These are phyloP conservation scores for Candida broadrunensis DNA, from an alignment of 805 yeast species.

Conservation along the genomic window DNA sequence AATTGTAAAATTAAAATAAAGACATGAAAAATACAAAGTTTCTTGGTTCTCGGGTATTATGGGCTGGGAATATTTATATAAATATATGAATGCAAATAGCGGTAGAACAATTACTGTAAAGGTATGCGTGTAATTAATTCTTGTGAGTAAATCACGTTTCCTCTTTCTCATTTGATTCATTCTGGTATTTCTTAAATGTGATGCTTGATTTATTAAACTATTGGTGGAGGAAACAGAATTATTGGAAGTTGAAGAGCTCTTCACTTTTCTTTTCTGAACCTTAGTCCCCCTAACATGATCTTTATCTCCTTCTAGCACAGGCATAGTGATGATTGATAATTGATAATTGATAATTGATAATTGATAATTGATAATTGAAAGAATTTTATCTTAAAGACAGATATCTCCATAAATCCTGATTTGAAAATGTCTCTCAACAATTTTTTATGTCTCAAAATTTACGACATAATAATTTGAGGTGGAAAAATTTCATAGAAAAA, in stretches of 20 bases:
- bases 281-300: constrained; percentile 2
- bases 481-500: too few species aligned
- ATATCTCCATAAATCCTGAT: too few species aligned
- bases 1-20: constrained; percentile 34
- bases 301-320: not conserved
- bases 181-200: constrained; percentile 24
- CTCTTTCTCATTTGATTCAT: constrained; percentile 33
- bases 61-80: constrained; percentile 15
- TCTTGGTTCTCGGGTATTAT: constrained; percentile 22
- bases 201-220: constrained; percentile 19
- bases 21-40: constrained; percentile 26
- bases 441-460: too few species aligned
- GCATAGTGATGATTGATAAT: too few species aligned
- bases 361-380: too few species aligned
- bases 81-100: constrained; percentile 22
- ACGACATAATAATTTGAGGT: too few species aligned
- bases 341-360: too few species aligned
- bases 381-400: too few species aligned
- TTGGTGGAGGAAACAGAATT: constrained; percentile 2
- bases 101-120: constrained; percentile 35
- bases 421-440: too few species aligned
- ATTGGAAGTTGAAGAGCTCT: constrained; percentile 1
- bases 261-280: constrained; percentile 21
- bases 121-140: constrained; percentile 35
- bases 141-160: constrained; percentile 30